Evolutionary conservation across 140 eudicot genomes (phyloP), one percentile per base, ranked within the genome.

Genomic region (Eryngium alpinum): DNA sequence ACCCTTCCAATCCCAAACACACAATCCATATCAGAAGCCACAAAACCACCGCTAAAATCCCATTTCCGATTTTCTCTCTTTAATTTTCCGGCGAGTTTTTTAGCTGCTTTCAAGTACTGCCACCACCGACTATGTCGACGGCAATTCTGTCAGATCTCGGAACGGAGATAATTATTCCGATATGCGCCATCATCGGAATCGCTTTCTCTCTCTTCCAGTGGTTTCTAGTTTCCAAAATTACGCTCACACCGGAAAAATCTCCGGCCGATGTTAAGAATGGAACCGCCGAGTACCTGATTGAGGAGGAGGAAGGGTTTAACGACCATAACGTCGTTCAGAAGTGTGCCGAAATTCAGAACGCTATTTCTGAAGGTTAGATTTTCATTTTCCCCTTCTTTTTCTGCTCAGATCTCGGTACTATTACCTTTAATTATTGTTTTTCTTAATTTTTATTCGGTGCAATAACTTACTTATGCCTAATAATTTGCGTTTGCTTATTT

Each of bases 291-390:
- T 51, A 87, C 4, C 80, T 88, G 50, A 81, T 88, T 59, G 91
- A 88, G 87, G 91, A 88, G 77, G 91, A 88, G 77, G 91, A 88
- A 38, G 91, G 91, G 24, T 22, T 78, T 57, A 78, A 51, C 46
- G 89, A 85, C 27, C 82, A 81, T 22, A 74, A 79, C 65, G 86
- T 88, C 7, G 89, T 88, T 53, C 49, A 53, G 9, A 88, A 88
- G 79, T 88, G 91, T 59, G 89, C 91, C 16, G 91, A 88, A 11
- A 88, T 88, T 25, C 91, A 88, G 60, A 77, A 53, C 82, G 91
- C 91, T 57, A 88, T 88, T 24, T 80, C 89, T 13, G 91, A 88
- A 83, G 91, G 91, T 88, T 12, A 28, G 46, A 19, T 14, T 5
- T 27, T 74, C 3, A 59, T 49, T 28, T 1, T 3, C 17, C 14